These are phyloP conservation scores for Rubroboletus satanas DNA, from an alignment of 768 basidiomycete genomes.

Conservation along the genomic window DNA sequence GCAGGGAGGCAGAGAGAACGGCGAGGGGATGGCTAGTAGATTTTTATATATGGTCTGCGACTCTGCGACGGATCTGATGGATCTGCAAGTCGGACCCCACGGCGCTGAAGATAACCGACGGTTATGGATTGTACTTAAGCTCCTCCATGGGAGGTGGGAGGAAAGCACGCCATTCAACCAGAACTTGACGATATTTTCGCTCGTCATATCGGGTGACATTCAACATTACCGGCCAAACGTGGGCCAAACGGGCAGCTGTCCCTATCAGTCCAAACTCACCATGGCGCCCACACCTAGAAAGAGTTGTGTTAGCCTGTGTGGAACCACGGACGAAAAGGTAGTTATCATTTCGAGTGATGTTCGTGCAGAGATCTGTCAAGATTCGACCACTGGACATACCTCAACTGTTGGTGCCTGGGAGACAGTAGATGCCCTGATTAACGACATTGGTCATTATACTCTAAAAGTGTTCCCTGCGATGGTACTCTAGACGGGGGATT, in stretches of 20 bases:
- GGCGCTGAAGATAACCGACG: neutral
- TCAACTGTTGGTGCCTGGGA: neutral
- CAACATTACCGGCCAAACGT: neutral
- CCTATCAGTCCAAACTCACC: neutral
- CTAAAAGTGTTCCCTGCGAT: neutral
- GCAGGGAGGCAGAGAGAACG: neutral
- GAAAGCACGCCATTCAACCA: slow-evolving; percentile 17
- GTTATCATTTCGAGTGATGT: neutral
- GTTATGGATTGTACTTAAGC: neutral
- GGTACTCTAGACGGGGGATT: neutral
- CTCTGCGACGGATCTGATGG: too few relatives aligned
- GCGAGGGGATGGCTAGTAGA: too few relatives aligned
- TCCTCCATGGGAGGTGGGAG: slow-evolving; percentile 22
- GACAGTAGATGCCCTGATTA: neutral
- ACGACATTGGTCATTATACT: neutral
- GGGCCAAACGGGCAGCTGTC: neutral
- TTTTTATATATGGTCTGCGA: neutral
- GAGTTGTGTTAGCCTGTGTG: neutral
- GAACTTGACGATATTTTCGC: neutral
- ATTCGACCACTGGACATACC: neutral
- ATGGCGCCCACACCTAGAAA: neutral
- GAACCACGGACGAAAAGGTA: neutral
- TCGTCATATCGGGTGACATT: too few relatives aligned
- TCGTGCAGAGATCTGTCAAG: neutral
- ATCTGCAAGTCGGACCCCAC: neutral